Evolutionary conservation across 2,329 filamentous ascomycete genomes (phyloP).

Genomic region (Tolypocladium cylindrosporum): DNA sequence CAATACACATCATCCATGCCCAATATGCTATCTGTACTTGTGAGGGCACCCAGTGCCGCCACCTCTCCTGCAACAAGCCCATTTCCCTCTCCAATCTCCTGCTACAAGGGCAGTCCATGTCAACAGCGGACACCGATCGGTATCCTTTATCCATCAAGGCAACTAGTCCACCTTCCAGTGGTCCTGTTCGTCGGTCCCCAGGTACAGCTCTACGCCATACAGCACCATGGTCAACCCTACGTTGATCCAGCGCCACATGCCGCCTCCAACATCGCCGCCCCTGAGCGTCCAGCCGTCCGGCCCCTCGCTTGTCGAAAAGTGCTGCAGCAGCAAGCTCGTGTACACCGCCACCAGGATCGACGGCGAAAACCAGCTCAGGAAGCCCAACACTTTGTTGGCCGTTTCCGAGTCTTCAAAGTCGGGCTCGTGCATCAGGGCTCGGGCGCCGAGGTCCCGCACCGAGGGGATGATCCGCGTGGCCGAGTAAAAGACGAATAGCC

Average conservation of each 20-base stretch:
- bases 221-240: slow-evolving; percentile 79
- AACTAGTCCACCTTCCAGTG: slow-evolving; percentile 90
- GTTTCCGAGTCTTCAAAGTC: slow-evolving; percentile 77
- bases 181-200: slow-evolving; percentile 75
- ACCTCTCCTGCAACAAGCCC: background rate
- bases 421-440: slow-evolving; percentile 74
- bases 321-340: slow-evolving; percentile 88
- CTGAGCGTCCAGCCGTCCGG: slow-evolving; percentile 75
- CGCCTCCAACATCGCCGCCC: slow-evolving; percentile 69
- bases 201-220: slow-evolving; percentile 82
- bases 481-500: slow-evolving; percentile 89
- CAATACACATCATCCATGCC: background rate
- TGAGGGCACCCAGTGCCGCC: background rate
- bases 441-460: slow-evolving; percentile 75
- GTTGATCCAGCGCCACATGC: slow-evolving; percentile 90
- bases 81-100: background rate
- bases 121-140: background rate
- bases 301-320: slow-evolving; percentile 72
- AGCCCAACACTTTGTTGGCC: slow-evolving; percentile 67
- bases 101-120: background rate
- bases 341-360: slow-evolving; percentile 94
- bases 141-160: slow-evolving; percentile 1
- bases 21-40: background rate
- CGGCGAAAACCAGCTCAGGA: slow-evolving; percentile 89
- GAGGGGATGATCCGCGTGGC: slow-evolving; percentile 94